Conservation (phyloP, 1,139 yeast species). For the Saccharomyces hybrid region DNA sequence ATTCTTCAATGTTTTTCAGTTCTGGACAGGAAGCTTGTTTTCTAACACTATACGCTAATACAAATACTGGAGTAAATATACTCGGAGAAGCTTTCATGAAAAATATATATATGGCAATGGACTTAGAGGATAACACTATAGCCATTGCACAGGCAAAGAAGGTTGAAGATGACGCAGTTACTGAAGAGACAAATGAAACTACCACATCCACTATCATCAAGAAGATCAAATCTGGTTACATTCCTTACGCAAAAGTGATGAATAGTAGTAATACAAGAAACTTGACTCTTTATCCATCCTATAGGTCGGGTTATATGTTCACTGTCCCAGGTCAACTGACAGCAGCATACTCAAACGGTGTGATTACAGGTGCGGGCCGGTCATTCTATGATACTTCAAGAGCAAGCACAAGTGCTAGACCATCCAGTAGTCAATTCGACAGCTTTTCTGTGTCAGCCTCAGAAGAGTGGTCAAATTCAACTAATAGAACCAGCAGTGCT, state of each 20-base stretch:
- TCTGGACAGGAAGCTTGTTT: conserved; percentile 56
- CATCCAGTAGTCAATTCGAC: conserved; percentile 8
- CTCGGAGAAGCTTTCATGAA: conserved; percentile 58
- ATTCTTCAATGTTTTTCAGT: conserved; percentile 37
- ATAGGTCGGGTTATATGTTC: conserved; percentile 10
- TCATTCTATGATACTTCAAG: conserved; percentile 26
- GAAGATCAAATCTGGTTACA: conserved; percentile 37
- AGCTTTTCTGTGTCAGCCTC: conserved; percentile 6
- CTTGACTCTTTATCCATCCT: conserved; percentile 30
- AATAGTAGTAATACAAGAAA: conserved; percentile 28
- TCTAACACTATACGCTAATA: conserved; percentile 47
- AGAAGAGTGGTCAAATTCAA: not conserved
- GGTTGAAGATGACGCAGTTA: not conserved
- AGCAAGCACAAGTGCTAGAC: conserved; percentile 11
- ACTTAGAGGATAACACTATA: conserved; percentile 48
- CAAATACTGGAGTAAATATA: conserved; percentile 43
- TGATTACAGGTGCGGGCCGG: conserved; percentile 23
- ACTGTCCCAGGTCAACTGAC: conserved; percentile 25
- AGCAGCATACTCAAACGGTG: conserved; percentile 26
- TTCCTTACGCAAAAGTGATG: conserved; percentile 42
- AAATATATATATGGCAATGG: conserved; percentile 56
- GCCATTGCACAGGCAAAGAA: conserved; percentile 45
- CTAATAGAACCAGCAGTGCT: not conserved
- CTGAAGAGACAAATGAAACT: not conserved
- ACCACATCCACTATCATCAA: conserved; percentile 14